Percentiles rank a stretch among this genome's conserved stretches.
phyloP scores from a whole-genome alignment of 225 moss, liverwort and hornwort genomes.

The Antitrichia curtipendula region DNA sequence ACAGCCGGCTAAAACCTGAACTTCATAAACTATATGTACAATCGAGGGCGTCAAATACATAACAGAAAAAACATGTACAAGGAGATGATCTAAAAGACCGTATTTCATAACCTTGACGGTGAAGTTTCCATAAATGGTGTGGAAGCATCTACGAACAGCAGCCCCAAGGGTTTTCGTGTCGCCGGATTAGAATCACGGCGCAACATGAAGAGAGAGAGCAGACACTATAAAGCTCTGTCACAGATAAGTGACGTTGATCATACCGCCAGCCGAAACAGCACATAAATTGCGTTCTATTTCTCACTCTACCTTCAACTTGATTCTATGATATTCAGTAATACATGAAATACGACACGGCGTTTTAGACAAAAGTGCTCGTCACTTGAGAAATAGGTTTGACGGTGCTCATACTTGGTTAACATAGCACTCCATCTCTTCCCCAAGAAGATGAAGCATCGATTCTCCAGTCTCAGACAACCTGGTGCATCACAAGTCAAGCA shows the following conservation, averaged over 20 bases:
- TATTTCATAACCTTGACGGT: not conserved
- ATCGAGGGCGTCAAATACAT: not conserved
- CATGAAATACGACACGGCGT: not conserved
- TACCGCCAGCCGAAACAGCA: not conserved
- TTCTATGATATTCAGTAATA: not conserved
- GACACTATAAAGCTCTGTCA: not conserved
- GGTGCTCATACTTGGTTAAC: not conserved
- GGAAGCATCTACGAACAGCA: not conserved
- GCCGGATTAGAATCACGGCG: not conserved
- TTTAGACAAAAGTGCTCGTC: not conserved
- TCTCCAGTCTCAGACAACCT: slow-evolving; percentile 2
- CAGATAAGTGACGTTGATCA: not conserved
- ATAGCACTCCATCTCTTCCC: not conserved
- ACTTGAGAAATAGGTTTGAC: not conserved
- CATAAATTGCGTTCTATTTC: not conserved
- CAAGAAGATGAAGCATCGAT: not conserved
- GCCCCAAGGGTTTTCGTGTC: not conserved
- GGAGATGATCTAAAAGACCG: not conserved
- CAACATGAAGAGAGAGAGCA: not conserved
- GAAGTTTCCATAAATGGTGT: not conserved
- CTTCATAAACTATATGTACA: not conserved
- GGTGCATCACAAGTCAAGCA: not conserved
- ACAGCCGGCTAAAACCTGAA: not conserved
- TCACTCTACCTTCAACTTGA: not conserved
- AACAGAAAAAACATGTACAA: not conserved